Evolutionary conservation across 129 eudicot genomes (phyloP).

Genomic region (Cynara cardunculus): DNA sequence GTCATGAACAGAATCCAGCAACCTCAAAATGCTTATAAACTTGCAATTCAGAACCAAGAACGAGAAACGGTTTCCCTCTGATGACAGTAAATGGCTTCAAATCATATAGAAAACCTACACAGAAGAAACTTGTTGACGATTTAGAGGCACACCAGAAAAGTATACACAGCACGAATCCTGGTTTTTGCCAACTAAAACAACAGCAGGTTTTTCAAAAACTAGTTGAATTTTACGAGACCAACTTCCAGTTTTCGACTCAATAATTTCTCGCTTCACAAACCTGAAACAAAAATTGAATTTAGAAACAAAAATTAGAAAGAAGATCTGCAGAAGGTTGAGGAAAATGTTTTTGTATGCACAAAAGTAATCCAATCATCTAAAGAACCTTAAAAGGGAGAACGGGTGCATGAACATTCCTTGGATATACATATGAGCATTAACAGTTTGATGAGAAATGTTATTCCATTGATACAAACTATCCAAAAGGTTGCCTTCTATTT

Average conservation of each 20-base stretch:
- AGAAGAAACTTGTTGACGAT: background rate
- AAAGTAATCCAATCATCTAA: background rate
- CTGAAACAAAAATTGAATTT: background rate
- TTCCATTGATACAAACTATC: too few relatives aligned
- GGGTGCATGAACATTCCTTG: background rate
- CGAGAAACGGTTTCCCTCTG: background rate
- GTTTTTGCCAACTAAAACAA: background rate
- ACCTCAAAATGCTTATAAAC: background rate
- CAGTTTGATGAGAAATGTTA: background rate
- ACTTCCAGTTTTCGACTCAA: background rate
- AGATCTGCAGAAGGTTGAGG: too few relatives aligned
- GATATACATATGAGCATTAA: background rate
- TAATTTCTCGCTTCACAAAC: background rate
- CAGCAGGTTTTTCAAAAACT: background rate
- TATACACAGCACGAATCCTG: background rate
- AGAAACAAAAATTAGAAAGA: background rate
- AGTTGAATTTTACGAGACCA: conserved; percentile 5
- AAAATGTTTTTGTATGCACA: background rate
- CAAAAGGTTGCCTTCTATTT: too few relatives aligned
- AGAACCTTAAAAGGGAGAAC: too few relatives aligned
- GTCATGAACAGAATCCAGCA: background rate
- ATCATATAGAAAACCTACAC: background rate
- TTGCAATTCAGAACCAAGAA: background rate
- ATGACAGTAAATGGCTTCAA: background rate
- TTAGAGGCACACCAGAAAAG: background rate